phyloP scores from a whole-genome alignment of 106 monocot genomes.

The Dioscorea alata region DNA sequence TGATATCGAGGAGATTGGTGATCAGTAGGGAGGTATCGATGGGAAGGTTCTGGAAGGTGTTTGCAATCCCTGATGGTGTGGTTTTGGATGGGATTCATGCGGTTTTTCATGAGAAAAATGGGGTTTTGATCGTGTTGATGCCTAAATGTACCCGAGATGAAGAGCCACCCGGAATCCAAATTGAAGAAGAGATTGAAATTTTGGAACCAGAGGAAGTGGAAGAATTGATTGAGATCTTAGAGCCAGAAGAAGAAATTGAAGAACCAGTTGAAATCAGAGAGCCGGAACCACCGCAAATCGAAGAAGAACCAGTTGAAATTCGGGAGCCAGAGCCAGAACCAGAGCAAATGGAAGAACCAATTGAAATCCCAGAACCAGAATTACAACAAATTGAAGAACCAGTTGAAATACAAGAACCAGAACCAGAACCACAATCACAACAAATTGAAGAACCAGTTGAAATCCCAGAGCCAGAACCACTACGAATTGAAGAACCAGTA shows the following conservation, averaged over 20 bases:
- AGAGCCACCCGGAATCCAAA: neutral
- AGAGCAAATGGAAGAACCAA: neutral
- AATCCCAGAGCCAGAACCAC: neutral
- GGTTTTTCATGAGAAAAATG: constrained; percentile 34
- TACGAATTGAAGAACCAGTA: neutral
- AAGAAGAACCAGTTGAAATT: neutral
- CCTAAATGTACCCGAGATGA: constrained; percentile 21
- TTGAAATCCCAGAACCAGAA: neutral
- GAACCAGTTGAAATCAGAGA: neutral
- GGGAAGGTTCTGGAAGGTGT: constrained; percentile 26
- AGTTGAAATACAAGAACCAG: neutral
- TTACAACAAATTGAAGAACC: neutral
- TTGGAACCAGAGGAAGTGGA: too few species aligned
- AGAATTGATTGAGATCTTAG: neutral
- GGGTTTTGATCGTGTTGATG: constrained; percentile 21
- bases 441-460: neutral
- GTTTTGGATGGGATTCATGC: constrained; percentile 28
- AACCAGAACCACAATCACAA: neutral
- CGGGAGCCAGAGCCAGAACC: neutral
- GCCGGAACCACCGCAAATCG: neutral
- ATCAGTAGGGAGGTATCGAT: constrained; percentile 12
- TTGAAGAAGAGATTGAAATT: too few species aligned
- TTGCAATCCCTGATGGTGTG: constrained; percentile 32
- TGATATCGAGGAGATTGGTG: constrained; percentile 12
- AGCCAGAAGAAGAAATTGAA: constrained; percentile 9